Evolutionary conservation across 805 yeast genomes (phyloP).

Genomic region (Pichia heedii): DNA sequence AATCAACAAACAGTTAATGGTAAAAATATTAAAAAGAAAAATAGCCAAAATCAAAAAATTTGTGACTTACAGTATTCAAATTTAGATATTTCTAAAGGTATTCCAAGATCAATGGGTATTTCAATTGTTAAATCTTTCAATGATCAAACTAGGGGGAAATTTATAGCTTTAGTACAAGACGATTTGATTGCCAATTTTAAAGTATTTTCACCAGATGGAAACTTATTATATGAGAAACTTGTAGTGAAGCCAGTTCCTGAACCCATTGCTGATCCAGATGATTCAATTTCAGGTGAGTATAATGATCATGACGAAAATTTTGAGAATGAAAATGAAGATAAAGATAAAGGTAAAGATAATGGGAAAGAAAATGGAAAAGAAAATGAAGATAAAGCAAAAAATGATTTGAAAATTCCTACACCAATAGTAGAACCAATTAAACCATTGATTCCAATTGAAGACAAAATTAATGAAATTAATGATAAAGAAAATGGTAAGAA

Average conservation of each 20-base stretch:
- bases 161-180: slow-evolving; percentile 33
- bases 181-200: slow-evolving; percentile 35
- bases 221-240: slow-evolving; percentile 15
- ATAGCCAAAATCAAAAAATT: slow-evolving; percentile 10
- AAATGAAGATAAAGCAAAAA: neutral
- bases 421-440: neutral
- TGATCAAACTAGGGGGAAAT: slow-evolving; percentile 35
- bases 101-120: slow-evolving; percentile 35
- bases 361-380: neutral
- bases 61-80: slow-evolving; percentile 36
- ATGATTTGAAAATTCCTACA: neutral
- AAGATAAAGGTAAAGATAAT: neutral
- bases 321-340: neutral
- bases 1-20: slow-evolving; percentile 8
- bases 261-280: slow-evolving; percentile 11
- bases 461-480: neutral
- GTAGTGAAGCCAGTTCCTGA: slow-evolving; percentile 21
- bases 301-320: neutral
- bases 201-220: slow-evolving; percentile 38
- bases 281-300: slow-evolving; percentile 7
- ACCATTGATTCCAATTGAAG: neutral
- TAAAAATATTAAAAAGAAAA: neutral
- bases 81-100: slow-evolving; percentile 32
- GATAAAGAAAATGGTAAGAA: neutral
- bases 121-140: slow-evolving; percentile 7